A percentile compares a stretch with the other conserved stretches of the same genome.
Evolutionary conservation across 805 yeast species (phyloP).

Genomic region (Alloascoidea hylecoeti): DNA sequence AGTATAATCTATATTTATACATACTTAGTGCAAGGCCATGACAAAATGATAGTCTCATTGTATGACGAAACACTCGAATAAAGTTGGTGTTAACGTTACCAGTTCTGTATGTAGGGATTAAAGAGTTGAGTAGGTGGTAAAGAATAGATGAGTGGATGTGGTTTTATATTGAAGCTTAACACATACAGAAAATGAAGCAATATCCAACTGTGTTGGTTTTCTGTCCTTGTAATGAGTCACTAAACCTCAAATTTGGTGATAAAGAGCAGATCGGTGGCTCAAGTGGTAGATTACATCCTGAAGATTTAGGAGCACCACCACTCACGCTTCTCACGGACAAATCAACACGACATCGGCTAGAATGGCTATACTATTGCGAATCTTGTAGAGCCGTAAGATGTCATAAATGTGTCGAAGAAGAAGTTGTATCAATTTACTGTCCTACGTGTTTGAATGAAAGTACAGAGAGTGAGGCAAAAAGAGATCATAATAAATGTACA

Average conservation of each 20-base stretch:
- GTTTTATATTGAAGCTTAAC: too few relatives aligned
- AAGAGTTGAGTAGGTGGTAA: too few relatives aligned
- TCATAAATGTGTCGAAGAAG: conserved; percentile 18
- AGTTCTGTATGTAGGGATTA: too few relatives aligned
- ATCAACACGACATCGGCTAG: conserved; percentile 9
- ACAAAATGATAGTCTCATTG: too few relatives aligned
- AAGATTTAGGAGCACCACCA: not conserved
- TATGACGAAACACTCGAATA: too few relatives aligned
- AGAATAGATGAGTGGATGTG: too few relatives aligned
- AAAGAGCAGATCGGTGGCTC: not conserved
- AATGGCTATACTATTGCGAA: conserved; percentile 20
- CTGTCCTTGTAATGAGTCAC: not conserved
- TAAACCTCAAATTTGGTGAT: not conserved
- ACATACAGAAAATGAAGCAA: too few relatives aligned
- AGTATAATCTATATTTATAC: too few relatives aligned
- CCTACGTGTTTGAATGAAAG: conserved; percentile 20
- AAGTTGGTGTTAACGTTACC: too few relatives aligned
- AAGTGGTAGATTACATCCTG: not conserved
- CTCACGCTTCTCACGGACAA: not conserved
- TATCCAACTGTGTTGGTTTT: not conserved
- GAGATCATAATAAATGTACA: conserved; percentile 13
- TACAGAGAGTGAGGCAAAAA: conserved; percentile 12
- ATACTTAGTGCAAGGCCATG: too few relatives aligned
- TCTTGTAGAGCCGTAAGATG: conserved; percentile 20
- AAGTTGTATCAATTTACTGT: conserved; percentile 19